Evolutionary conservation across 1,139 yeast genomes (phyloP).

Genomic region (Lipomyces yarrowii): DNA sequence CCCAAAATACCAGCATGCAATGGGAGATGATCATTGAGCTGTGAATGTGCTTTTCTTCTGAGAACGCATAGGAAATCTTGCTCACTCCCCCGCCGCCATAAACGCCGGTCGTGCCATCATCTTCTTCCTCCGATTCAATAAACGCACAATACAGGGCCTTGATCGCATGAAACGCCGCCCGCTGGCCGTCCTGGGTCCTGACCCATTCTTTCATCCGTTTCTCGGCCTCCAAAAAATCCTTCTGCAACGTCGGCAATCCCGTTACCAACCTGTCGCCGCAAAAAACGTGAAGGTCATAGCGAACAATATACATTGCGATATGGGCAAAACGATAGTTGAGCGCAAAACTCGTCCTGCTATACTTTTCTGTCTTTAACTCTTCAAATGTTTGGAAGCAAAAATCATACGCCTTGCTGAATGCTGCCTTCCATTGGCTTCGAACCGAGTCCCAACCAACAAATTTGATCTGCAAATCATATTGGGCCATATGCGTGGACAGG

Average conservation of each 20-base stretch:
- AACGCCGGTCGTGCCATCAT: too few species aligned
- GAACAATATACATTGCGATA: slow-evolving; percentile 5
- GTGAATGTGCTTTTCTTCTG: slow-evolving; percentile 56
- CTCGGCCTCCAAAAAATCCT: slow-evolving; percentile 56
- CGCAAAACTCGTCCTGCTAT: slow-evolving; percentile 9
- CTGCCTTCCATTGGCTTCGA: slow-evolving; percentile 63
- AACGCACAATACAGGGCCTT: slow-evolving; percentile 26
- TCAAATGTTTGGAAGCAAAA: slow-evolving; percentile 48
- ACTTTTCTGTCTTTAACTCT: not conserved
- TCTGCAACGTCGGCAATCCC: slow-evolving; percentile 69
- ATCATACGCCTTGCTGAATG: slow-evolving; percentile 62
- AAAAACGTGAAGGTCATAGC: slow-evolving; percentile 64
- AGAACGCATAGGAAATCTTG: slow-evolving; percentile 39
- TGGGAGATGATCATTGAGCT: slow-evolving; percentile 60
- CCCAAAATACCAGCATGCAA: slow-evolving; percentile 59
- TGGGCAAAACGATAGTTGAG: slow-evolving; percentile 6
- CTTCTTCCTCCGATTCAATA: not conserved
- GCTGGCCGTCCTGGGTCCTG: slow-evolving; percentile 49
- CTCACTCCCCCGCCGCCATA: too few species aligned
- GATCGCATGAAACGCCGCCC: slow-evolving; percentile 52
- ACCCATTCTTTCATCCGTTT: slow-evolving; percentile 54
- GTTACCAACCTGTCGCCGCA: slow-evolving; percentile 82
- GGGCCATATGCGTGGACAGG: slow-evolving; percentile 73
- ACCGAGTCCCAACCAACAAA: slow-evolving; percentile 50
- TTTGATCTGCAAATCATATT: slow-evolving; percentile 60